Evolutionary conservation across 2,329 filamentous ascomycete genomes (phyloP), one percentile per base, ranked within the genome.

Genomic region (Neonectria hederae): DNA sequence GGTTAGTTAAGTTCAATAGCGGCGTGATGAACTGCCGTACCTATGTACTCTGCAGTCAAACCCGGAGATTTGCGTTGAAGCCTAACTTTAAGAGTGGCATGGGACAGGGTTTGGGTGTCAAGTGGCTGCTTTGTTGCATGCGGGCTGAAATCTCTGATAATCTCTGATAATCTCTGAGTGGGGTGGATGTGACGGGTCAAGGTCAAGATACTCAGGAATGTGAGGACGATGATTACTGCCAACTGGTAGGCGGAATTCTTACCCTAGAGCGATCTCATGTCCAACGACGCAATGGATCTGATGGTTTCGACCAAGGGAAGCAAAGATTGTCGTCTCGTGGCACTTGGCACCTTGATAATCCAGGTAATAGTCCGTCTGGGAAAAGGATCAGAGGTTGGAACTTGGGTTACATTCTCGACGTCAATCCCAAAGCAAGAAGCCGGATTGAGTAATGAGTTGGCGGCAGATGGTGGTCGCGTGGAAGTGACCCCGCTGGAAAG

Each of bases 111-210:
- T 62, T 53, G 26, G 59, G 59, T 46, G 17, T 53, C 53, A 40
- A 57, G 22, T 38, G 38, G 40, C 45, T 57, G 45, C 48, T 11
- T n/a, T 28, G 17, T 53, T 22, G 19, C 21, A 57, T 62, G 59
- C 54, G 26, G 54, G n/a, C 13, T 53, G 59, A 58, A 62, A 62
- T 62, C 48, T 62, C 60, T 58, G 60, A 35, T 28, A 62, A 62
- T 62, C 48, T 62, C 60, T 58, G 60, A 35, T 28, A 21, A 22
- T 30, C 19, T 28, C 24, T 24, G 28, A 32, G 40, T 17, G 59
- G 54, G 28, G 46, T 21, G 7, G 35, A 22, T 38, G 45, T 43
- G 53, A 40, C 26, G 52, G 21, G 35, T 42, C 24, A 49, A 49
- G 46, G 10, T 28, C n/a, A 28, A 3, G 4, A 49, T 13, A 45